Evolutionary conservation across 805 yeast species (phyloP).

Genomic region (Sugiyamaella chiloensis): DNA sequence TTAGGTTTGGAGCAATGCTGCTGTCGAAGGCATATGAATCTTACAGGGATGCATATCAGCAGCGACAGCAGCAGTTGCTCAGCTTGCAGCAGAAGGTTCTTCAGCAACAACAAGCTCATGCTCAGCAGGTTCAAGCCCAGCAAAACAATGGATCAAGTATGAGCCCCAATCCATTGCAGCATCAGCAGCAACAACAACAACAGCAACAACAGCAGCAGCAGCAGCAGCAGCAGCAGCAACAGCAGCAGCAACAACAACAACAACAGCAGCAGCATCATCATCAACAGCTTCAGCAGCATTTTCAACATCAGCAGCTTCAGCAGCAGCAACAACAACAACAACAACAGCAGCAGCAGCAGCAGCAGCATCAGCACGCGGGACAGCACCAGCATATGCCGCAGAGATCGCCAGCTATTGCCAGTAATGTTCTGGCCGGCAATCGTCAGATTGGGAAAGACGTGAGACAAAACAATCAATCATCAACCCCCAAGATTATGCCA

Average conservation of each 20-base stretch:
- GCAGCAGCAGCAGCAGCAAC: slow-evolving; percentile 4
- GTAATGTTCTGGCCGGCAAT: slow-evolving; percentile 1
- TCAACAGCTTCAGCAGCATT: slow-evolving; percentile 9
- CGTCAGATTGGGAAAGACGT: background rate
- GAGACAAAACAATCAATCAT: background rate
- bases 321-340: slow-evolving; percentile 1
- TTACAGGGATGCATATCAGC: slow-evolving; percentile 68
- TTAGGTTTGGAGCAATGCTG: slow-evolving; percentile 88
- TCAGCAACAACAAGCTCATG: slow-evolving; percentile 38
- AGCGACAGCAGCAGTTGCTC: slow-evolving; percentile 56
- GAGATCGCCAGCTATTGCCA: background rate
- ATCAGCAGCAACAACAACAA: slow-evolving; percentile 11
- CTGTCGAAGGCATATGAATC: slow-evolving; percentile 82
- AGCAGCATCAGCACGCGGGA: background rate
- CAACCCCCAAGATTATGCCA: slow-evolving; percentile 2
- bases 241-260: slow-evolving; percentile 1
- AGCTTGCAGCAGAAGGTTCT: slow-evolving; percentile 38
- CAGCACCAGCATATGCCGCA: background rate
- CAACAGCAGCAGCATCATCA: slow-evolving; percentile 17
- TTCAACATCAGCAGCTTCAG: background rate
- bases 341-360: slow-evolving; percentile 8
- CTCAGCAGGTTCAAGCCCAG: slow-evolving; percentile 32
- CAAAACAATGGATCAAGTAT: slow-evolving; percentile 25
- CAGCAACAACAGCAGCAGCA: slow-evolving; percentile 17
- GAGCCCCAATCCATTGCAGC: background rate